Base-by-base conservation (phyloP, 768 basidiomycete genomes). In the Boletellus emodensis region DNA sequence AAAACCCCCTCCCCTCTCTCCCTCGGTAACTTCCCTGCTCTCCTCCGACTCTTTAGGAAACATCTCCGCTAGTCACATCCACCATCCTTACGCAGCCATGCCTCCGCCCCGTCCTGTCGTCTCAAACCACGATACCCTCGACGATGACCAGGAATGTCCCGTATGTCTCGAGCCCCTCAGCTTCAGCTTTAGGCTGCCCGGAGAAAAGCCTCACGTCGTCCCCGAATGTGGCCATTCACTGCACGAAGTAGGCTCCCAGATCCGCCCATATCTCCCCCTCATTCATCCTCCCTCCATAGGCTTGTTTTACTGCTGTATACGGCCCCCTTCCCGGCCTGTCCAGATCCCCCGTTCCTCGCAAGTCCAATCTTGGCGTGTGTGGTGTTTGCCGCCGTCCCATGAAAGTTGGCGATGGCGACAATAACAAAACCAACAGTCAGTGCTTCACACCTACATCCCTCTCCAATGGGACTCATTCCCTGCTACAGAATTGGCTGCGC, bases 181-280 rank as follows among this genome's bases (percentile, higher is more conserved):
- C 64, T 94, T 93, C 70, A 87, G 85, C 69, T 96, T 93, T 71
- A 80, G 94, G 54, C 72, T 99, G 13, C 89, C 91, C 0, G 96
- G 96, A 9, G 96, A 99, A 75, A 97, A 94, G 65, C 92, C 95
- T 8, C 94, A 97, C 65, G 87, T 99, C 55, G 88, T 96, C 40
- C 95, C 96, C 28, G 91, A 94, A 65, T 99, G 96, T 59, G 94
- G 96, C 34, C 96, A 99, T 73, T 87, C 92, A 33, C 82, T 99
- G n/a, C 96, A 97, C 72, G 87, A 94, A 76, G 92, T 87, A 49
- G 56, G 74, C 45, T 4, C 12, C 2, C 32, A 24, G 14, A 38
- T 39, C 34, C 7, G 2, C 32, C 13, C 15, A 1, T 36, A 37
- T 38, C 45, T 22, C 49, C 10, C 46, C 52, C 42, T 44, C 18